Evolutionary conservation across 2,329 filamentous ascomycete species (phyloP).

Genomic region (Ceratocystis cacaofunesta): DNA sequence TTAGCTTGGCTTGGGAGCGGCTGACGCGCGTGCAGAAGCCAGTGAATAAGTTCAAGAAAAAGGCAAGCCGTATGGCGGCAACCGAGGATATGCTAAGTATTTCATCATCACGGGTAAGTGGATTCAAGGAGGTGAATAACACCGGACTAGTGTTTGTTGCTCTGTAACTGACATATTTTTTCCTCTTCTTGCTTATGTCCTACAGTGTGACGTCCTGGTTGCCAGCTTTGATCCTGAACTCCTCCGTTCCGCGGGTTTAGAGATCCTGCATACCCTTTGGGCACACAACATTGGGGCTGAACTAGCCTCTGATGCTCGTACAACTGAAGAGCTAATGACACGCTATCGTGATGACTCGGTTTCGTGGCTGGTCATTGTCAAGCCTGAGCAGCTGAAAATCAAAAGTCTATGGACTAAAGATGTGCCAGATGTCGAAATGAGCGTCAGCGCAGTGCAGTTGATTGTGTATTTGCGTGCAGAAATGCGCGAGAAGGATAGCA

Average conservation of each 20-base stretch:
- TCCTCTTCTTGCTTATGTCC: background rate
- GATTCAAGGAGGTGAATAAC: background rate
- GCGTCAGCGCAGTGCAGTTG: constrained; percentile 40
- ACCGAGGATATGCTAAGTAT: constrained; percentile 42
- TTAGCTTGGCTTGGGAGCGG: constrained; percentile 79
- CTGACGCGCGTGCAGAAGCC: constrained; percentile 51
- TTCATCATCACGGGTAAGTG: constrained; percentile 40
- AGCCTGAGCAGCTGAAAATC: constrained; percentile 66
- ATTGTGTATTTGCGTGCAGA: constrained; percentile 69
- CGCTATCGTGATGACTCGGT: constrained; percentile 65
- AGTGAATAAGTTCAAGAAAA: constrained; percentile 51
- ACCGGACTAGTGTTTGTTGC: background rate
- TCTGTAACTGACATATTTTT: constrained; percentile 16
- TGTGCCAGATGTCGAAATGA: constrained; percentile 56
- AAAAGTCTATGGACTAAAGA: constrained; percentile 66
- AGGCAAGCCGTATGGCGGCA: constrained; percentile 28
- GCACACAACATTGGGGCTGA: constrained; percentile 75
- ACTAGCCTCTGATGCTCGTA: constrained; percentile 63
- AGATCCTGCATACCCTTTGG: constrained; percentile 68
- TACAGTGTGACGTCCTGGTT: constrained; percentile 72
- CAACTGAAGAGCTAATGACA: constrained; percentile 62
- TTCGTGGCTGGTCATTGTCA: constrained; percentile 79
- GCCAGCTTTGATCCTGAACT: constrained; percentile 70
- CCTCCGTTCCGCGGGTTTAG: constrained; percentile 60
- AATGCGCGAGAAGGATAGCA: constrained; percentile 61